Evolutionary conservation across 371 early-diverging fungal species (phyloP), one percentile per base, ranked within the genome.

Genomic region (Chytridiales sp.): DNA sequence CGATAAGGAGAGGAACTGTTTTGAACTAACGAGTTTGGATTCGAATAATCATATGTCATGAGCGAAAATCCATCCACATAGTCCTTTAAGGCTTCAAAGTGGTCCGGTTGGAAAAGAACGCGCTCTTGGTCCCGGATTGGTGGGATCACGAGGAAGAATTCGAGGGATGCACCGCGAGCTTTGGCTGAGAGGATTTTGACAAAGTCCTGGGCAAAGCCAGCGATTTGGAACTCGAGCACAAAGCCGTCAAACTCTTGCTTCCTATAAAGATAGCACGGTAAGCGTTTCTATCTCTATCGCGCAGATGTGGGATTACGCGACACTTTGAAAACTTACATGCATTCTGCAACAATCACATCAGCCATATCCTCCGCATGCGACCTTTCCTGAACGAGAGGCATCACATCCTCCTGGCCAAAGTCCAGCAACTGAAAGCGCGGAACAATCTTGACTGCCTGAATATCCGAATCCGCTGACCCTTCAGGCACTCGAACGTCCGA

Each of bases 11-110:
- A 40, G 38, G 21, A 11, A 24, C 17, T 3, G 47, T 13, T 22
- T 4, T 3, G 5, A 38, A 57, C 67, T 68, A 66, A 79, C 78
- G 59, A 62, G 27, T 67, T 40, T 30, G 70, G 67, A 19, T 65
- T 68, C 0, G 82, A 80, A 66, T 72, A 84, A 56, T 86, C 86
- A 62, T 84, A 84, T 3, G 82, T 82, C 84, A 86, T 84, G 22
- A 86, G 57, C 27, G 75, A 76, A 50, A 86, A 81, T n/a, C 72
- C 57, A 57, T 82, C 82, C 3, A 83, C 75, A 38, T 73, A 60
- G 3, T 64, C 53, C 26, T 74, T 63, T 58, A 82, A 62, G 4
- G 51, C 32, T 0, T 65, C 66, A 47, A 80, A 75, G 30, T 75
- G 67, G n/a, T 64, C 64, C 1, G 59, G 60, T 58, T 46, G 52